Base-by-base conservation (phyloP, 345 rosid species). In the Eucalyptus urophylla region DNA sequence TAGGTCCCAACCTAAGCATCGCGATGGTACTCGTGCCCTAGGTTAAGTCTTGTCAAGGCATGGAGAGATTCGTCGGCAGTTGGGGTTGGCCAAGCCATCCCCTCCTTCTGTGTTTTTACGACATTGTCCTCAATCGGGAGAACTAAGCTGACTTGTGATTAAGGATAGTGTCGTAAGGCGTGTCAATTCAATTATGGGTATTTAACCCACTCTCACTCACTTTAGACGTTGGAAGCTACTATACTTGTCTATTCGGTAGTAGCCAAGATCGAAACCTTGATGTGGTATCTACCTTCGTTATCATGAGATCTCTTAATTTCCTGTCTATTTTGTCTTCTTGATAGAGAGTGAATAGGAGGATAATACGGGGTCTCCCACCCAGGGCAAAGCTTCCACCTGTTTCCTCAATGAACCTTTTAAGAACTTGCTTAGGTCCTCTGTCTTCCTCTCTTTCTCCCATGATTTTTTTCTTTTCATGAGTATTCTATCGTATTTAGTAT, bases 201-300 rank as follows among this genome's bases (percentile, higher is more conserved):
- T 49, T 49, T 49, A 49, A 49, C 16, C 1, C 6, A 49, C 12
- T 6, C 0, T 49, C 7, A 49, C 3, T 49, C 0, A 14, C 3
- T 49, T 0, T 2, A 14, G 1, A 6, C 17, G 51, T 14, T 7
- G 1, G 0, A 49, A 1, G 2, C 7, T 49, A 49, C 7, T 49
- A 49, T 49, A 49, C 17, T 3, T 5, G 0, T 14, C 7, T 49
- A 14, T 2, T 2, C 7, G 3, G 9, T 44, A 44, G 8, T 49
- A 14, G 3, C 0, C 1, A 49, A 0, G 0, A 49, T 14, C 0
- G 1, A 49, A 49, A 49, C 3, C 17, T 3, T 14, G 1, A 49
- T 1, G 3, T 5, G 3, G 1, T 14, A 1, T 49, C 17, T 49
- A 49, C 7, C 7, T 49, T 49, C 0, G 14, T 3, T 3, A 49